Evolutionary conservation across 352 stramenopile species (phyloP), one percentile per base, ranked within the genome.

Genomic region (Thraustotheca clavata): DNA sequence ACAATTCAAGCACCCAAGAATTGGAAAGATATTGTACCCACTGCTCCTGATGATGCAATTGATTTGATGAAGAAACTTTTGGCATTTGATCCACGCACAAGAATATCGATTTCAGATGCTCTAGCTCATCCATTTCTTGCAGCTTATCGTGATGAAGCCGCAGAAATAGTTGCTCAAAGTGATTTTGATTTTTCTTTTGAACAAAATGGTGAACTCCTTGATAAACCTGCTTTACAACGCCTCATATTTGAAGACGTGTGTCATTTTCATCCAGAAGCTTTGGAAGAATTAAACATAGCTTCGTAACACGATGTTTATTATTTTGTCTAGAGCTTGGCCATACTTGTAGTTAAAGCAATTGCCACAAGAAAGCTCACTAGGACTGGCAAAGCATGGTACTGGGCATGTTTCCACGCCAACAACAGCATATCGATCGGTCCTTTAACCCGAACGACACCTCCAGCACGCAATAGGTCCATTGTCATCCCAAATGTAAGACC

Each of bases 211-310:
- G 71, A 79, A 55, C 50, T 38, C 26, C 74, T 91, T 60, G 80
- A 90, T 71, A 90, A 89, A 71, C 78, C 86, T 52, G 78, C 77
- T n/a, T 70, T 93, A 34, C 79, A 83, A 22, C 73, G 77, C 0
- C 78, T 93, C 40, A 91, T 93, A 47, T 91, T 93, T 66, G 79
- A 93, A 50, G 84, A 93, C 39, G 73, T 93, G n/a, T 93, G 84
- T 48, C 70, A 88, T 46, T 93, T 91, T 67, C 84, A 93, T 40
- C 84, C 84, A 0, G 82, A 90, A 36, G 84, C 82, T 9, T 73
- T 63, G 4, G 60, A 69, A 0, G 84, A 94, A 40, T 69, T 93
- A 16, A 14, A 16, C 8, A 29, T 43, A 16, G 38, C 38, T 18
- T 43, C 16, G 38, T 43, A 20, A 18, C 16, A 43, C 16, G 38